These are phyloP conservation scores for Aspergillus niger DNA, from an alignment of 2,329 filamentous ascomycete genomes.

Conservation along the genomic window DNA sequence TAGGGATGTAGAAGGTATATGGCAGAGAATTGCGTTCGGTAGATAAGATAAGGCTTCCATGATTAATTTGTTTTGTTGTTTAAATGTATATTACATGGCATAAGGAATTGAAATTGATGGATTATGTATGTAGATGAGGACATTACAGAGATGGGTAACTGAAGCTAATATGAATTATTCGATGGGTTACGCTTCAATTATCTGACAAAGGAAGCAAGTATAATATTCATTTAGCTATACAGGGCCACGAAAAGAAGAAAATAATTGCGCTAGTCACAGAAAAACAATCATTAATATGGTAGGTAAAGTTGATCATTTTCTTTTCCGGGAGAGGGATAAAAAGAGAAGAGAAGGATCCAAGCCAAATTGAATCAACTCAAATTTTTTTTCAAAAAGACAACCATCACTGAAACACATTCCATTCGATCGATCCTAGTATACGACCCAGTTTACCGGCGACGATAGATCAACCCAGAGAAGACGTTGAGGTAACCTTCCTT, in stretches of 20 bases:
- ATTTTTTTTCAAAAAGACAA: conserved; percentile 1
- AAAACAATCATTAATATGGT: background rate
- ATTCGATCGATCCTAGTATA: background rate
- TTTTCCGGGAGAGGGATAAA: background rate
- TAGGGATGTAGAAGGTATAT: conserved; percentile 44
- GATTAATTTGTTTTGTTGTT: background rate
- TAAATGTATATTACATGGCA: background rate
- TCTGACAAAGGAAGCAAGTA: too few relatives aligned
- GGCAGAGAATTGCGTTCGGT: conserved; percentile 45
- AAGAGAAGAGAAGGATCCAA: conserved; percentile 2
- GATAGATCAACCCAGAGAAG: conserved; percentile 40
- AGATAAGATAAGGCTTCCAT: conserved; percentile 6
- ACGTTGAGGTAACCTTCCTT: conserved; percentile 47
- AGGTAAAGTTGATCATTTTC: background rate
- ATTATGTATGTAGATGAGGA: too few relatives aligned
- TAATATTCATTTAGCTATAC: background rate
- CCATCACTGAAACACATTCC: background rate
- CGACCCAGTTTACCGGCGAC: conserved; percentile 27
- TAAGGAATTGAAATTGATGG: background rate
- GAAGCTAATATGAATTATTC: too few relatives aligned
- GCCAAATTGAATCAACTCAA: conserved; percentile 8
- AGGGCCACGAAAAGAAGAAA: background rate
- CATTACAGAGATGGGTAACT: too few relatives aligned
- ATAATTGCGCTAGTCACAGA: background rate
- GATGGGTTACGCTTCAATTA: too few relatives aligned